Percentiles rank a stretch among this genome's conserved stretches.
Conservation (phyloP, 106 monocot species). For the Gastrodia elata region DNA sequence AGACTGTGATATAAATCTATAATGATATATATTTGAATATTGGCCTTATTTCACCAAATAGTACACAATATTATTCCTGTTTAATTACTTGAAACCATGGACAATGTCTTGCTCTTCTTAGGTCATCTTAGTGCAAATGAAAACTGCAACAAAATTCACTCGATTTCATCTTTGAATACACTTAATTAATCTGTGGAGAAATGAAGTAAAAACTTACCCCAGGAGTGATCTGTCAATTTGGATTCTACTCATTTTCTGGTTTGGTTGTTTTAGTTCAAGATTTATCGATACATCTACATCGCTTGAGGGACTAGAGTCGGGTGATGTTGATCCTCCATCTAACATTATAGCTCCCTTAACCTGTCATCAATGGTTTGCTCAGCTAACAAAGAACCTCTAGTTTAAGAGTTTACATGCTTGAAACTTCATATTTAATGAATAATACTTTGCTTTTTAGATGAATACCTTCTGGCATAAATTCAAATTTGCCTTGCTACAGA, state of each 20-base stretch:
- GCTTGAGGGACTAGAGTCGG: slow-evolving; percentile 6
- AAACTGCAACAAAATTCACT: slow-evolving; percentile 20
- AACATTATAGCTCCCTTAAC: slow-evolving; percentile 22
- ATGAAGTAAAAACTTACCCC: slow-evolving; percentile 17
- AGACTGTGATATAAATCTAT: no score
- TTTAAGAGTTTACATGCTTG: not conserved
- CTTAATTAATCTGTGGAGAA: not conserved
- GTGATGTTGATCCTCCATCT: slow-evolving; percentile 9
- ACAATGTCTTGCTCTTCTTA: not conserved
- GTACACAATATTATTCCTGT: no score
- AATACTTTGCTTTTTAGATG: not conserved
- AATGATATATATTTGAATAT: no score
- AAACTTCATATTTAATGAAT: not conserved
- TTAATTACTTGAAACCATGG: no score
- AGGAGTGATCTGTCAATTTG: slow-evolving; percentile 21
- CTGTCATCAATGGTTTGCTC: slow-evolving; percentile 11
- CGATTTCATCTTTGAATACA: not conserved
- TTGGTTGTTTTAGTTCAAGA: slow-evolving; percentile 40
- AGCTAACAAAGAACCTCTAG: not conserved
- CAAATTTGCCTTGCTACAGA: slow-evolving; percentile 13
- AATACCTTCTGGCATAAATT: slow-evolving; percentile 18
- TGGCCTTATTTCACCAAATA: no score
- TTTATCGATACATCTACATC: slow-evolving; percentile 13
- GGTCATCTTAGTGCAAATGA: slow-evolving; percentile 19
- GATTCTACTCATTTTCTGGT: slow-evolving; percentile 18